Percentiles rank a stretch among this genome's conserved stretches.
phyloP scores from a whole-genome alignment of 495 filamentous ascomycete species.

The Daldinia vernicosa region DNA sequence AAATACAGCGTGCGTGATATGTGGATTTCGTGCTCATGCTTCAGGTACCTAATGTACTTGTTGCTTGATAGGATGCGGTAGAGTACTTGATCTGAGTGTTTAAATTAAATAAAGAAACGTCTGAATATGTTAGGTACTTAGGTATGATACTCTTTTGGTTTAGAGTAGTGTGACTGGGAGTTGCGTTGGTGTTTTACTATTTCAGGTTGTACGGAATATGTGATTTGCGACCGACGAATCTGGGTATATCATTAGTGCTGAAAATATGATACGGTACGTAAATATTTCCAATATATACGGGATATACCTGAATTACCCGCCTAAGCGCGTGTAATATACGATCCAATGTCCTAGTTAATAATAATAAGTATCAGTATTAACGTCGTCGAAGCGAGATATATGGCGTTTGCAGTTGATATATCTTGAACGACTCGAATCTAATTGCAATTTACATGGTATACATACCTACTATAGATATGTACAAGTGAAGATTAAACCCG shows the following conservation, averaged over 20 bases:
- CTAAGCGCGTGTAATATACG: not conserved
- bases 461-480: not conserved
- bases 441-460: conserved; percentile 4
- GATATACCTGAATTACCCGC: not conserved
- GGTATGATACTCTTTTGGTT: conserved; percentile 30
- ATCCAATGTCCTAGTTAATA: not conserved
- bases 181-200: conserved; percentile 12
- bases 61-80: not conserved
- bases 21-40: not conserved
- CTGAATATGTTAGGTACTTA: too few species aligned
- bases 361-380: not conserved
- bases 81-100: not conserved
- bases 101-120: not conserved
- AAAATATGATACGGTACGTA: not conserved
- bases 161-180: conserved; percentile 13
- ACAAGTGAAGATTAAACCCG: not conserved
- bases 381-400: not conserved
- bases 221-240: not conserved
- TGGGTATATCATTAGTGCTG: not conserved
- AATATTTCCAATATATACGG: not conserved
- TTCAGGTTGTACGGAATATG: not conserved
- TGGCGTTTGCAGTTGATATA: not conserved
- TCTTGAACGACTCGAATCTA: conserved; percentile 4
- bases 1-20: conserved; percentile 6
- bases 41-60: not conserved